Conservation (phyloP, 257 asterid genomes). For the Nicotiana undulata region DNA sequence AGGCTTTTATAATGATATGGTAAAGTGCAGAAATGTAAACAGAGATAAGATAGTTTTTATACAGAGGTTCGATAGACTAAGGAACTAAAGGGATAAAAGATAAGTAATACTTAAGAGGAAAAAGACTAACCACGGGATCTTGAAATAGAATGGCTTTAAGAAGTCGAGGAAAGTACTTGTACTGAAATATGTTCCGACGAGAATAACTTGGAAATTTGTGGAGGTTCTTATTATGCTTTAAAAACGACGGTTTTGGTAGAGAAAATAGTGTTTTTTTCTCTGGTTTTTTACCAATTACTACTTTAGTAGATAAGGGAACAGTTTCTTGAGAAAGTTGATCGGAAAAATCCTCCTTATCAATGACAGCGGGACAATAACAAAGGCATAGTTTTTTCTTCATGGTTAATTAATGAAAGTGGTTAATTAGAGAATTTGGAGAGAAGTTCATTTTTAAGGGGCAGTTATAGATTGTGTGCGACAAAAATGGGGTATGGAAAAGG, state of each 20-base stretch:
- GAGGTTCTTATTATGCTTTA: neutral
- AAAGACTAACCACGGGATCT: constrained; percentile 4
- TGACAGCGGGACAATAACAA: constrained; percentile 14
- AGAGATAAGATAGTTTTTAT: neutral
- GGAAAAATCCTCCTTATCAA: constrained; percentile 1
- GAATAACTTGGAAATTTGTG: neutral
- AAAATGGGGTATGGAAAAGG: neutral
- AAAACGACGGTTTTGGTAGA: neutral
- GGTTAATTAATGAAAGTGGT: neutral
- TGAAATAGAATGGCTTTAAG: neutral
- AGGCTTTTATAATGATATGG: too few species aligned
- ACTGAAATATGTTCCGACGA: neutral
- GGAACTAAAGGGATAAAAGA: neutral
- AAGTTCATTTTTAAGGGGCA: neutral
- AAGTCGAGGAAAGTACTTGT: constrained; percentile 5
- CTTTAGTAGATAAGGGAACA: neutral
- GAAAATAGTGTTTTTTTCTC: neutral
- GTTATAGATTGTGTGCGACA: neutral
- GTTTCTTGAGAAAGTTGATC: neutral
- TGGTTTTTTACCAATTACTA: neutral
- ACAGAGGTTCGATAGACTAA: neutral
- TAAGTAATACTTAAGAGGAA: neutral
- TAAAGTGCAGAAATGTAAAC: neutral
- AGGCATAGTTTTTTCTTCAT: constrained; percentile 23
- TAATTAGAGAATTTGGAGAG: neutral